A percentile compares a stretch with the other conserved stretches of the same genome.
phyloP scores from a whole-genome alignment of 371 early-diverging fungal species.

The Syncephalastrum racemosum region DNA sequence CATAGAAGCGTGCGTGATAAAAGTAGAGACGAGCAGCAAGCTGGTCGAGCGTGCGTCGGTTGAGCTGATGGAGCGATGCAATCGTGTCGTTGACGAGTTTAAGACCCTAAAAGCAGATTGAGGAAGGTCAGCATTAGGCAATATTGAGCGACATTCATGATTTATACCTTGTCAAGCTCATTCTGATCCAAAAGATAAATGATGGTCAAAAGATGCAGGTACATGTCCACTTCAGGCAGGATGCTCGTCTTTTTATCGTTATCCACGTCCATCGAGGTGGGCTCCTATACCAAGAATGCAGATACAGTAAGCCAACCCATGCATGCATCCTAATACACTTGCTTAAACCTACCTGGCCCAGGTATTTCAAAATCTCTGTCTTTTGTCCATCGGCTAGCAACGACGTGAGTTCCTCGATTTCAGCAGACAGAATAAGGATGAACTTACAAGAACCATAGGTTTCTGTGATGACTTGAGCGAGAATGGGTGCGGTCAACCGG shows the following conservation, averaged over 20 bases:
- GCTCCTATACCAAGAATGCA: conserved; percentile 10
- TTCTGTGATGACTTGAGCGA: conserved; percentile 63
- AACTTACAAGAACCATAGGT: conserved; percentile 63
- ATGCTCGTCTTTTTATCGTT: conserved; percentile 40
- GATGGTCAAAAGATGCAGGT: conserved; percentile 77
- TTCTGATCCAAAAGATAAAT: conserved; percentile 82
- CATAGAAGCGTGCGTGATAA: conserved; percentile 89
- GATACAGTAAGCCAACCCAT: conserved; percentile 10
- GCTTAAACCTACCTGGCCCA: conserved; percentile 37
- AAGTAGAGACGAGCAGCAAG: conserved; percentile 90
- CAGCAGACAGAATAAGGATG: conserved; percentile 1
- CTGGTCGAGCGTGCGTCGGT: conserved; percentile 90
- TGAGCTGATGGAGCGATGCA: conserved; percentile 58
- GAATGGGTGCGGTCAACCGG: conserved; percentile 67
- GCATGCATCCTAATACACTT: not conserved
- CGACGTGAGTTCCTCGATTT: conserved; percentile 8
- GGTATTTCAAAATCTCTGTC: conserved; percentile 29
- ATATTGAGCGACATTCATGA: not conserved
- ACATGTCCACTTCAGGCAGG: conserved; percentile 88
- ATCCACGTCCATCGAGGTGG: conserved; percentile 31
- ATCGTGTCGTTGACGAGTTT: conserved; percentile 67
- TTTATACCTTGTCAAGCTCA: conserved; percentile 63
- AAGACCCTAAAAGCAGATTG: conserved; percentile 55
- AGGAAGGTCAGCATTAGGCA: not conserved
- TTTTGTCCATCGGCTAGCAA: conserved; percentile 21